Percentiles rank a stretch among this genome's conserved stretches.
Evolutionary conservation across 352 stramenopile genomes (phyloP).

Genomic region (Phytopythium boreale): DNA sequence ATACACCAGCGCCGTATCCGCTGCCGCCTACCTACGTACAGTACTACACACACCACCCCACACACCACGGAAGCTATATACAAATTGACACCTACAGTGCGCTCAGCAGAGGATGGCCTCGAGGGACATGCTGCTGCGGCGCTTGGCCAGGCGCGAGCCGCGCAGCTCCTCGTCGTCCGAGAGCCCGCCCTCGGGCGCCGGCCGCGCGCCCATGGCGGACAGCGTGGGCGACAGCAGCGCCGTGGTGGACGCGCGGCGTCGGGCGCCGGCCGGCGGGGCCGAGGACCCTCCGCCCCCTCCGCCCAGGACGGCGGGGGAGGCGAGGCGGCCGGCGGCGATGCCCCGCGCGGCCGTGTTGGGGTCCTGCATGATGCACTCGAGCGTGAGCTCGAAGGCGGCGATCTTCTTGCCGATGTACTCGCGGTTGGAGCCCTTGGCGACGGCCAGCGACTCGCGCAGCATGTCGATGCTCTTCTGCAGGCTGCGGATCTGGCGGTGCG

Average conservation of each 20-base stretch:
- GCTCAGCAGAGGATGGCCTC: conserved; percentile 70
- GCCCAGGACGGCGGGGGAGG: conserved; percentile 30
- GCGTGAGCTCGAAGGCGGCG: conserved; percentile 73
- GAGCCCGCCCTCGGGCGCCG: conserved; percentile 6
- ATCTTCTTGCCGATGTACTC: conserved; percentile 86
- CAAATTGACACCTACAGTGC: neutral
- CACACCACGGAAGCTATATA: neutral
- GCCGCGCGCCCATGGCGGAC: conserved; percentile 17
- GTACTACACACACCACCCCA: neutral
- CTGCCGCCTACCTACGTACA: neutral
- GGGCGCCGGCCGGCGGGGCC: neutral
- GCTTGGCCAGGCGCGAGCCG: conserved; percentile 15
- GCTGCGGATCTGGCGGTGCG: conserved; percentile 78
- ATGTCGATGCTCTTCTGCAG: conserved; percentile 85
- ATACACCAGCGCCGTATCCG: too few relatives aligned
- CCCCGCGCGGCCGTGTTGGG: conserved; percentile 73
- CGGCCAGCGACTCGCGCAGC: conserved; percentile 62
- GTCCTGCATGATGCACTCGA: conserved; percentile 81
- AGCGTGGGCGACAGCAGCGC: conserved; percentile 16
- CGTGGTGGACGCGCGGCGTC: conserved; percentile 34
- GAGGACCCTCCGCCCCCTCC: neutral
- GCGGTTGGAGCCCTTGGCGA: conserved; percentile 72
- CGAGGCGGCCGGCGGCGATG: conserved; percentile 58
- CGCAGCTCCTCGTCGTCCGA: conserved; percentile 42
- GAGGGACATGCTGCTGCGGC: conserved; percentile 67